Conservation (phyloP, 2,329 filamentous ascomycete species). For the Botrytis squamosa region DNA sequence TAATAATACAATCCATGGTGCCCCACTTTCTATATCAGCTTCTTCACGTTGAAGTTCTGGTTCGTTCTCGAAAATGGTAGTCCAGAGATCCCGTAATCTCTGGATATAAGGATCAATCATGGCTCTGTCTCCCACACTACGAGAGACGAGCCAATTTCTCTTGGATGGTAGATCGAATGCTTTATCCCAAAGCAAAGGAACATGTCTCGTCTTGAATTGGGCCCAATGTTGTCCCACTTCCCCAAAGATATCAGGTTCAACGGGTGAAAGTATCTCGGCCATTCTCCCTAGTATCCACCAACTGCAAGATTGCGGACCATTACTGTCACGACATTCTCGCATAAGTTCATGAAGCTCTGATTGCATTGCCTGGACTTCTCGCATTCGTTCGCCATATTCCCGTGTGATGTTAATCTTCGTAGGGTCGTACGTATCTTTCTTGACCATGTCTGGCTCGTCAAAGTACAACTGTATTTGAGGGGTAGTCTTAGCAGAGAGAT, state of each 20-base stretch:
- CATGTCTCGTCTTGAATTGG: background rate
- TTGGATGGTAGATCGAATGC: background rate
- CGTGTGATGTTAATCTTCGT: constrained; percentile 10
- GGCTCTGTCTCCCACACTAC: background rate
- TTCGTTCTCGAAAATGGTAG: background rate
- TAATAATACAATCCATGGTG: constrained; percentile 12
- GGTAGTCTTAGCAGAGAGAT: constrained; percentile 11
- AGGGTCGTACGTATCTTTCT: constrained; percentile 12
- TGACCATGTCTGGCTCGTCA: constrained; percentile 18
- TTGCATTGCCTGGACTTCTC: background rate
- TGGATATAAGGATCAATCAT: constrained; percentile 2
- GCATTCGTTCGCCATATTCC: background rate
- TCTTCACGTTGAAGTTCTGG: constrained; percentile 9
- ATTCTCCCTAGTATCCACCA: constrained; percentile 14
- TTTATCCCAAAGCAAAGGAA: constrained; percentile 14
- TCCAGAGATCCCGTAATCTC: background rate
- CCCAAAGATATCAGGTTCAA: constrained; percentile 5
- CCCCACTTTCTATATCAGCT: background rate
- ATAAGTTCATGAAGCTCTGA: background rate
- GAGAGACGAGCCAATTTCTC: background rate
- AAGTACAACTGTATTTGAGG: background rate
- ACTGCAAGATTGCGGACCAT: background rate
- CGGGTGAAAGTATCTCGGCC: constrained; percentile 14
- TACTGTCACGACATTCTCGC: background rate
- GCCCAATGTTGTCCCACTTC: constrained; percentile 14